These are phyloP conservation scores for Pyrenochaeta sp. DNA, from an alignment of 2,329 filamentous ascomycete genomes.

Conservation along the genomic window DNA sequence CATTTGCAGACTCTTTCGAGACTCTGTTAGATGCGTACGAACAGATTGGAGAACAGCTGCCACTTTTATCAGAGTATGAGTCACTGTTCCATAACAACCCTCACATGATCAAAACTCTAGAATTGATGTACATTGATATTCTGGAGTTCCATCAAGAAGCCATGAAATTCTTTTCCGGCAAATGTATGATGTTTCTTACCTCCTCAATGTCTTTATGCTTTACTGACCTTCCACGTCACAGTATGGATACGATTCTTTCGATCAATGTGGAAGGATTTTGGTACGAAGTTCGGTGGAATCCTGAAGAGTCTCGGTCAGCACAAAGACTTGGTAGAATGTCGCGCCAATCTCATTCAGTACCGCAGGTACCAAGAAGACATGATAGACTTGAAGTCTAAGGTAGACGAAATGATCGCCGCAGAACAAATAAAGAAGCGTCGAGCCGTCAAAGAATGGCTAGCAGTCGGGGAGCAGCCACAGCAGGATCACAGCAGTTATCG, in stretches of 20 bases:
- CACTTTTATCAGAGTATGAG: constrained; percentile 46
- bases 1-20: constrained; percentile 47
- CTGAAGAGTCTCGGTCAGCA: constrained; percentile 36
- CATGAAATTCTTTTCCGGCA: constrained; percentile 36
- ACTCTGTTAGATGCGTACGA: constrained; percentile 50
- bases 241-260: constrained; percentile 31
- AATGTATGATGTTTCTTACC: constrained; percentile 14
- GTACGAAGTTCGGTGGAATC: constrained; percentile 39
- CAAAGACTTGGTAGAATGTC: constrained; percentile 34
- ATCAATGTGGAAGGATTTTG: constrained; percentile 40
- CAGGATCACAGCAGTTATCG: constrained; percentile 17
- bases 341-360: constrained; percentile 29
- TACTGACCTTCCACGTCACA: constrained; percentile 1
- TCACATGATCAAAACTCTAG: constrained; percentile 44
- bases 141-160: constrained; percentile 51
- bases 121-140: constrained; percentile 50
- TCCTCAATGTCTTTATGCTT: constrained; percentile 5
- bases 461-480: constrained; percentile 16
- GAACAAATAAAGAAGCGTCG: constrained; percentile 22
- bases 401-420: constrained; percentile 16
- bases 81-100: constrained; percentile 36
- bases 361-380: constrained; percentile 27
- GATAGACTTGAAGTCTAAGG: constrained; percentile 15
- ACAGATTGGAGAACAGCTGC: constrained; percentile 51
- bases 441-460: constrained; percentile 30